Percentiles rank a stretch among this genome's conserved stretches.
phyloP scores from a whole-genome alignment of 441 rosid genomes.

The Populus hybrid region DNA sequence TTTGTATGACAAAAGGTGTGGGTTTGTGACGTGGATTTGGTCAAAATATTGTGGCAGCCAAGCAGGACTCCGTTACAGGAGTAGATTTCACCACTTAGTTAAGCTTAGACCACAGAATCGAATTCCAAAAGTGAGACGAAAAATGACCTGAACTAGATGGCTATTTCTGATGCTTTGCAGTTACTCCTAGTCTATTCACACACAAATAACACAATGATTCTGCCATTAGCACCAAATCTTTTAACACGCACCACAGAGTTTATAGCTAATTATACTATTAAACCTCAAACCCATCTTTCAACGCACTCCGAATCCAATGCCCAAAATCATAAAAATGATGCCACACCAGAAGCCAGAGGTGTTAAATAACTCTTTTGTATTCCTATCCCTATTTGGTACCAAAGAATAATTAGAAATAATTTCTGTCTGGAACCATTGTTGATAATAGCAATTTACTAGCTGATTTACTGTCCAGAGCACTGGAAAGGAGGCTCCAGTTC shows the following conservation, averaged over 20 bases:
- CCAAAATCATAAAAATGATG: not conserved
- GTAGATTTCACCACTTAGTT: not conserved
- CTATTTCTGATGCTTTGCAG: not conserved
- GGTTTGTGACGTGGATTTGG: not conserved
- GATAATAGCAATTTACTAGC: not conserved
- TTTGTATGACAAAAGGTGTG: not conserved
- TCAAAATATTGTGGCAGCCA: not conserved
- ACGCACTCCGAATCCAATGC: not conserved
- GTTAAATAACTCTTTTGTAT: not conserved
- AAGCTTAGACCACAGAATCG: not conserved
- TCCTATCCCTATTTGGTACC: not conserved
- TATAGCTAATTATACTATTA: not conserved
- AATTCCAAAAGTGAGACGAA: not conserved
- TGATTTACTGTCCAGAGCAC: not conserved
- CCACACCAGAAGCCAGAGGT: not conserved
- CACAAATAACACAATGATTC: not conserved
- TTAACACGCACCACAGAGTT: not conserved
- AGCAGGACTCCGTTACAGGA: not conserved
- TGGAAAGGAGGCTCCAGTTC: not conserved
- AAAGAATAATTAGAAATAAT: not conserved
- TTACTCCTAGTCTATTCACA: not conserved
- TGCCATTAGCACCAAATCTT: not conserved
- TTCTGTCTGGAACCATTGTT: not conserved
- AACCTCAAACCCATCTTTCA: not conserved
- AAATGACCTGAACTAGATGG: not conserved